Percentiles rank a stretch among this genome's conserved stretches.
Conservation (phyloP, 2,329 filamentous ascomycete species). For the Ophiostoma himal-ulmi region DNA sequence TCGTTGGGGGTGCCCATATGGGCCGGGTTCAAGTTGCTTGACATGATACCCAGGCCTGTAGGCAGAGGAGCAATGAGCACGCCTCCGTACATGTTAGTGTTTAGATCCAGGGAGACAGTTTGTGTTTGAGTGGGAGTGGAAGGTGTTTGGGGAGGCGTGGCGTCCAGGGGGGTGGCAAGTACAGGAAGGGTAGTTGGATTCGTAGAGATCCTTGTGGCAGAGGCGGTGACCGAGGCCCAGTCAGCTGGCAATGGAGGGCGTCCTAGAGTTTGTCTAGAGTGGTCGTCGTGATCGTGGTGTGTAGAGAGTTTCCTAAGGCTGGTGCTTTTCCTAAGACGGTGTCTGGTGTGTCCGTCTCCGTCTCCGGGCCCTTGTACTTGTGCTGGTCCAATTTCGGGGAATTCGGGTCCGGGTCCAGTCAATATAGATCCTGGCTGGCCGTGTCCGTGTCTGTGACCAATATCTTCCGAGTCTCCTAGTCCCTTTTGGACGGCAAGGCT, state of each 20-base stretch:
- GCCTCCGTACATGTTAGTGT: constrained; percentile 4
- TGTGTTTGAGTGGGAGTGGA: neutral
- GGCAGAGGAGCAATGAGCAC: neutral
- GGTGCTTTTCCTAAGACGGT: neutral
- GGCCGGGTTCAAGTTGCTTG: constrained; percentile 22
- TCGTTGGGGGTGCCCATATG: constrained; percentile 33
- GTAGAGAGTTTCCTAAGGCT: neutral
- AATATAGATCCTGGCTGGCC: neutral
- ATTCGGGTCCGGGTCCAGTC: neutral
- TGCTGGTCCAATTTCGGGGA: neutral
- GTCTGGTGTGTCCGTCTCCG: neutral
- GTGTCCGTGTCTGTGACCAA: neutral
- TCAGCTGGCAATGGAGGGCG: neutral
- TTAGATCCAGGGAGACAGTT: neutral
- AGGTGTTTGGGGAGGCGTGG: neutral
- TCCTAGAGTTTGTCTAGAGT: neutral
- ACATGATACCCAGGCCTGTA: constrained; percentile 15
- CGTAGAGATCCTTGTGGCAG: neutral
- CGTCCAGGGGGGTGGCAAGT: constrained; percentile 3
- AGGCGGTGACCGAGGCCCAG: constrained; percentile 9
- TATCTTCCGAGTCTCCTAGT: neutral
- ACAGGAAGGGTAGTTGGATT: neutral
- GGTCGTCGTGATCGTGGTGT: neutral
- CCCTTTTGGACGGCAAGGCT: neutral
- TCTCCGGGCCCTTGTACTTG: neutral